Evolutionary conservation across 345 rosid species (phyloP).

Genomic region (Pugionium cornutum): DNA sequence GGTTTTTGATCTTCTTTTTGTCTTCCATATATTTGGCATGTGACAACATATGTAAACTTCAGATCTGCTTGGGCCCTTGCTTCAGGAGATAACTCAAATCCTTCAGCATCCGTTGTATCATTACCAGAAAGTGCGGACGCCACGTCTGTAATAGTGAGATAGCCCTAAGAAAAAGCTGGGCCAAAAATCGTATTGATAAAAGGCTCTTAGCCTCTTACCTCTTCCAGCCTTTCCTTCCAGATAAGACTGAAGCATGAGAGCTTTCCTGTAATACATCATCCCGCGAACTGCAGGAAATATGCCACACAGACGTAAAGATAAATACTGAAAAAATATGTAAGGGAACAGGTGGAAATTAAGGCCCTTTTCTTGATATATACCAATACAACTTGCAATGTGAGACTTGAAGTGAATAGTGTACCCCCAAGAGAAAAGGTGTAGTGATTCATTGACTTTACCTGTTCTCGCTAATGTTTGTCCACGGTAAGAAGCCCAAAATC

Average conservation of each 20-base stretch:
- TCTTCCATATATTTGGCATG: constrained; percentile 96
- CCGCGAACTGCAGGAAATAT: constrained; percentile 76
- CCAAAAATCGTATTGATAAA: constrained; percentile 21
- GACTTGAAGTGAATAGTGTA: constrained; percentile 15
- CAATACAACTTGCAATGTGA: constrained; percentile 11
- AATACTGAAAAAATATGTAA: constrained; percentile 16
- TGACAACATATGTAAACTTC: constrained; percentile 90
- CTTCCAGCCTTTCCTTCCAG: constrained; percentile 67
- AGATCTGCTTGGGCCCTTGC: constrained; percentile 89
- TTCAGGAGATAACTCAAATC: constrained; percentile 91
- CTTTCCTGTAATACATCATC: constrained; percentile 99
- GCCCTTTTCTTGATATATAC: constrained; percentile 6
- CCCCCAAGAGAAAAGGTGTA: constrained; percentile 13
- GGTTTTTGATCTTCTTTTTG: constrained; percentile 95
- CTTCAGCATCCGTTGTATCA: constrained; percentile 62
- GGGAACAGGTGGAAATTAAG: constrained; percentile 14
- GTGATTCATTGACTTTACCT: constrained; percentile 46
- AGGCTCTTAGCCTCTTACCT: constrained; percentile 53
- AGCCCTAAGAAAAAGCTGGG: constrained; percentile 14
- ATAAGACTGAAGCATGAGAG: constrained; percentile 89
- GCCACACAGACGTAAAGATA: constrained; percentile 21
- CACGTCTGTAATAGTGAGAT: constrained; percentile 52
- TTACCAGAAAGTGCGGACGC: constrained; percentile 58
- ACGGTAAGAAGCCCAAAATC: constrained; percentile 98
- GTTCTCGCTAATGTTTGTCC: constrained; percentile 98